These are phyloP conservation scores for Penicillium coprophilum DNA, from an alignment of 495 filamentous ascomycete genomes.

Conservation along the genomic window DNA sequence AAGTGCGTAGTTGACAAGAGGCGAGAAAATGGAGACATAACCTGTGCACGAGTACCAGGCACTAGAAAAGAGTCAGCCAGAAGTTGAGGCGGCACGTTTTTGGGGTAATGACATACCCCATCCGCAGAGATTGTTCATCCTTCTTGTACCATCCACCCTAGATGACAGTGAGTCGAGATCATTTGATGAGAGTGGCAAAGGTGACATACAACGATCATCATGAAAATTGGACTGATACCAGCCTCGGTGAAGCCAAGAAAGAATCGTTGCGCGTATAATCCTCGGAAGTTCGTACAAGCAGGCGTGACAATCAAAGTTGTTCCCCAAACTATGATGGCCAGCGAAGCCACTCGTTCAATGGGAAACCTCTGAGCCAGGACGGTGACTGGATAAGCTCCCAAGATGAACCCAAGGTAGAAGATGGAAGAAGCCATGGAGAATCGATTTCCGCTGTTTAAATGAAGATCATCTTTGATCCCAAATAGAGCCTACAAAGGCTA, in stretches of 20 bases:
- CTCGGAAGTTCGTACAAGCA: slow-evolving; percentile 35
- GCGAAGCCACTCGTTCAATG: slow-evolving; percentile 44
- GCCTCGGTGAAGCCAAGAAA: slow-evolving; percentile 49
- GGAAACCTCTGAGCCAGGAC: slow-evolving; percentile 44
- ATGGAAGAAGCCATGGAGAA: slow-evolving; percentile 42
- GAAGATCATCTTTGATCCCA: slow-evolving; percentile 38
- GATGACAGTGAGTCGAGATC: neutral
- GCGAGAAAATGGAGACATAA: slow-evolving; percentile 27
- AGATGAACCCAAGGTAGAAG: slow-evolving; percentile 51
- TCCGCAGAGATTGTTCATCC: slow-evolving; percentile 46
- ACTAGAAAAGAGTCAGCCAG: neutral
- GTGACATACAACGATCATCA: slow-evolving; percentile 40
- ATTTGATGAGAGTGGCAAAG: no score
- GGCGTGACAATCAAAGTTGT: slow-evolving; percentile 38
- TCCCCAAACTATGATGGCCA: slow-evolving; percentile 37
- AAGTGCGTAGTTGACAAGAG: slow-evolving; percentile 29
- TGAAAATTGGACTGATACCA: slow-evolving; percentile 36
- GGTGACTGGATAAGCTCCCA: slow-evolving; percentile 46
- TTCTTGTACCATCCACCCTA: slow-evolving; percentile 45
- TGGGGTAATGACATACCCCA: slow-evolving; percentile 29
- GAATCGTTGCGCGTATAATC: slow-evolving; percentile 45
- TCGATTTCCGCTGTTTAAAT: slow-evolving; percentile 36
- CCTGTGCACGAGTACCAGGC: slow-evolving; percentile 32
- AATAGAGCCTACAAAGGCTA: slow-evolving; percentile 34
- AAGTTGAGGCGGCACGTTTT: neutral